Conservation (phyloP, 768 basidiomycete genomes). For the Calocybe cyanea region DNA sequence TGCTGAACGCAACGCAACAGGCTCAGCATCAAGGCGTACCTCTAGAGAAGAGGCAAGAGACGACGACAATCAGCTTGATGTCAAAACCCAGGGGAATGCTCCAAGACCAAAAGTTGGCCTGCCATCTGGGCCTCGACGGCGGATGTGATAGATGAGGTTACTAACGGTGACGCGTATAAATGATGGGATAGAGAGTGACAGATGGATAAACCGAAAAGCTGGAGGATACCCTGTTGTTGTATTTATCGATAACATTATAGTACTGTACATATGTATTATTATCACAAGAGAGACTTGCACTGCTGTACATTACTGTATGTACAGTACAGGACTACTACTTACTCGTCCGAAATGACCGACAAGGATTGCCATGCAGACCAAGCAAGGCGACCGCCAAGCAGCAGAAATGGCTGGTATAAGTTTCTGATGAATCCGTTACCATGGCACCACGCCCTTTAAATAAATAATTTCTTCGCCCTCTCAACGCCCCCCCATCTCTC, state of each 20-base stretch:
- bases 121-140: conserved; percentile 30
- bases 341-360: conserved; percentile 10
- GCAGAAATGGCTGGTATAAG: no score
- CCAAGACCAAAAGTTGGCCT: conserved; percentile 27
- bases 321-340: not conserved
- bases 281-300: no score
- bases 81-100: conserved; percentile 4
- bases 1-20: conserved; percentile 34
- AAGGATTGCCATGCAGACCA: conserved; percentile 2
- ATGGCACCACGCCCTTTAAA: conserved; percentile 22
- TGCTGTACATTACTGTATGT: no score
- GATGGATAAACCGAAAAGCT: conserved; percentile 5
- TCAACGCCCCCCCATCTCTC: conserved; percentile 18
- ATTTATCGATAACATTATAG: no score
- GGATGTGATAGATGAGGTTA: conserved; percentile 13
- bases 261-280: no score
- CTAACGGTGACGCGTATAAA: conserved; percentile 1
- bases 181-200: conserved; percentile 17
- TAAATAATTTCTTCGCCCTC: conserved; percentile 20
- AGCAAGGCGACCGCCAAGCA: no score
- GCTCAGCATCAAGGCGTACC: not conserved
- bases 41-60: conserved; percentile 1
- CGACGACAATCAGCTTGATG: conserved; percentile 4
- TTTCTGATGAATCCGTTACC: conserved; percentile 25
- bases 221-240: not conserved